Percentiles rank a stretch among this genome's conserved stretches.
Conservation (phyloP, 1,139 yeast genomes). For the Taiozyma onychis region DNA sequence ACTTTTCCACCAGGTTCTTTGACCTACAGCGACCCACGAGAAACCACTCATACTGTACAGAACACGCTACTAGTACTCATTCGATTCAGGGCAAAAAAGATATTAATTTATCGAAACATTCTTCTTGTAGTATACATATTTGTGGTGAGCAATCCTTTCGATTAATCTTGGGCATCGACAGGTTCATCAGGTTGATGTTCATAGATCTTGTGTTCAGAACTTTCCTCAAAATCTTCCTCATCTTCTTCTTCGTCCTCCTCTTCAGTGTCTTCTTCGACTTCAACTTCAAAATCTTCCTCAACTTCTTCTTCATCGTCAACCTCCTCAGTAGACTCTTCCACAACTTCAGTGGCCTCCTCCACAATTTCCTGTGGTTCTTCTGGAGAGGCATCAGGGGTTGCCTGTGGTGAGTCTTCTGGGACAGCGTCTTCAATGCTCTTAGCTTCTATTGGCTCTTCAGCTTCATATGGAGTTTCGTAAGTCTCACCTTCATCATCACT, state of each 20-base stretch:
- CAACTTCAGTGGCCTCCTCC: not conserved
- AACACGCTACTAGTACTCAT: too few species aligned
- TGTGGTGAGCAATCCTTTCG: not conserved
- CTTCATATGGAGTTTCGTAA: conserved; percentile 1
- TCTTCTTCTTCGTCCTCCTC: not conserved
- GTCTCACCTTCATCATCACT: conserved; percentile 7
- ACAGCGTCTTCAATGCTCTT: not conserved
- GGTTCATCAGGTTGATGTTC: not conserved
- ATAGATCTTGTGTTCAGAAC: not conserved
- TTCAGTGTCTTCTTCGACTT: not conserved
- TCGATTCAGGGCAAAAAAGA: too few species aligned
- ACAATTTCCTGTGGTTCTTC: not conserved
- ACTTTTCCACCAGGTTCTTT: too few species aligned
- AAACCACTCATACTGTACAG: too few species aligned
- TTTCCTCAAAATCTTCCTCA: conserved; percentile 1
- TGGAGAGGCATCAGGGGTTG: not conserved
- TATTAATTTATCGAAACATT: not conserved
- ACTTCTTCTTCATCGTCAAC: conserved; percentile 1
- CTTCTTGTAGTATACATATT: not conserved
- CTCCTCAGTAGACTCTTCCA: not conserved
- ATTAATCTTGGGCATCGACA: conserved; percentile 2
- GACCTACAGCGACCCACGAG: too few species aligned
- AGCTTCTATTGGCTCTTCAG: conserved; percentile 3
- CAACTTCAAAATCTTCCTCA: not conserved
- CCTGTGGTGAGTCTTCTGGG: not conserved